A percentile compares a stretch with the other conserved stretches of the same genome.
Conservation (phyloP, 208 protist genomes). For the Strigomonas oncopelti region DNA sequence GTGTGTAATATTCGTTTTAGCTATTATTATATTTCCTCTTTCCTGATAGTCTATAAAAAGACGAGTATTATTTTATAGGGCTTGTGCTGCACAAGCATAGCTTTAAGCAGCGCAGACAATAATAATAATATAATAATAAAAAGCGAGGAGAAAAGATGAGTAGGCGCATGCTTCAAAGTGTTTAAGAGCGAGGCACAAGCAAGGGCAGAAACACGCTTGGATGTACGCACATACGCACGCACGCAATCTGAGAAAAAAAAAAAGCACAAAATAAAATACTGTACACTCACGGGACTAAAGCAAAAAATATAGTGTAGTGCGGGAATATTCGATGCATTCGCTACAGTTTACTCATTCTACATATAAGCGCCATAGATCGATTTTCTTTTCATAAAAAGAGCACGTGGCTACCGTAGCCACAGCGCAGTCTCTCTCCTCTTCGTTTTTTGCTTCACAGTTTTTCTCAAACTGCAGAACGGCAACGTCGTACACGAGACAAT, state of each 20-base stretch:
- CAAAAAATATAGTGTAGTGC: no score
- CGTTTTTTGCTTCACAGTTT: neutral
- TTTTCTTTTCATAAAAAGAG: constrained; percentile 77
- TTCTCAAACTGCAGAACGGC: constrained; percentile 28
- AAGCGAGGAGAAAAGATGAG: constrained; percentile 2
- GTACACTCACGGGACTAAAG: neutral
- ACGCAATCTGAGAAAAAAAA: no score
- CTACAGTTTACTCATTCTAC: neutral
- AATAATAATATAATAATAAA: constrained; percentile 10
- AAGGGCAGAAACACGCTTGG: no score
- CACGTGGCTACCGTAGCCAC: constrained; percentile 42
- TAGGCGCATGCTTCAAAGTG: no score
- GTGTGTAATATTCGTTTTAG: neutral
- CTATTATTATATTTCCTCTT: neutral
- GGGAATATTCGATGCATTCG: no score
- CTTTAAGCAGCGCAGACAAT: no score
- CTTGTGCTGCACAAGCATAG: neutral
- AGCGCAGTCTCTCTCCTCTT: neutral
- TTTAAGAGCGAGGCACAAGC: no score
- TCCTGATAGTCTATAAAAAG: neutral
- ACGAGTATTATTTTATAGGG: neutral
- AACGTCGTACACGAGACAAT: constrained; percentile 73
- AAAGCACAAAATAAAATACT: no score
- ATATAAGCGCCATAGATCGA: constrained; percentile 57
- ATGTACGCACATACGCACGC: no score